These are phyloP conservation scores for Colletotrichum chlorophyti DNA, from an alignment of 2,329 filamentous ascomycete genomes.

Conservation along the genomic window DNA sequence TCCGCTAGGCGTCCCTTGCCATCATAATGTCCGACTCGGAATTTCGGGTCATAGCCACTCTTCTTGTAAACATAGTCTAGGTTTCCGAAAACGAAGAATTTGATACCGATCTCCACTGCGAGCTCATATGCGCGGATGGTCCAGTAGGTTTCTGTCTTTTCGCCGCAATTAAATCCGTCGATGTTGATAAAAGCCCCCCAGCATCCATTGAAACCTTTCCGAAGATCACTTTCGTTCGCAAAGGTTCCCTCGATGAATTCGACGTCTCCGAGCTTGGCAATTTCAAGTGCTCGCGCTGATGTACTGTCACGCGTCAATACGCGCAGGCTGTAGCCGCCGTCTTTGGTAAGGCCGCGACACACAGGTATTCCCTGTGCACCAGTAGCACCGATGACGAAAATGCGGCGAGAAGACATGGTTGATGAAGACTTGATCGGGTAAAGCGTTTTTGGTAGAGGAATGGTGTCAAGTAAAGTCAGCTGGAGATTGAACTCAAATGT, in stretches of 20 bases:
- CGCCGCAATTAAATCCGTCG: slow-evolving; percentile 59
- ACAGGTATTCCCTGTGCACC: slow-evolving; percentile 59
- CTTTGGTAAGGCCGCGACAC: slow-evolving; percentile 46
- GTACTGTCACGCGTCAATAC: slow-evolving; percentile 54
- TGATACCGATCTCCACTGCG: slow-evolving; percentile 48
- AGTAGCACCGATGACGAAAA: slow-evolving; percentile 54
- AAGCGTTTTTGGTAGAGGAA: too few species aligned
- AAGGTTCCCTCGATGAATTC: slow-evolving; percentile 55
- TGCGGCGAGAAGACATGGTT: slow-evolving; percentile 31
- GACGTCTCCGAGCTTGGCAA: slow-evolving; percentile 49
- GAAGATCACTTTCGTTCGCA: slow-evolving; percentile 50
- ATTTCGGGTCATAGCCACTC: slow-evolving; percentile 50
- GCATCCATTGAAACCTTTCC: slow-evolving; percentile 49
- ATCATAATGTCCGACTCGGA: slow-evolving; percentile 56
- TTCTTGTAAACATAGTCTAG: slow-evolving; percentile 58
- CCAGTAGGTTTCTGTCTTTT: slow-evolving; percentile 59
- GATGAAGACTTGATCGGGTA: too few species aligned
- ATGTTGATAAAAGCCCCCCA: slow-evolving; percentile 61
- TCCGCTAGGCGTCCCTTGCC: slow-evolving; percentile 52
- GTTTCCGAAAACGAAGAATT: slow-evolving; percentile 54
- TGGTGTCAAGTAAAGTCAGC: too few species aligned
- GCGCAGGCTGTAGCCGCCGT: slow-evolving; percentile 50
- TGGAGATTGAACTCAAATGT: too few species aligned
- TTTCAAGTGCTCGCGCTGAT: slow-evolving; percentile 47
- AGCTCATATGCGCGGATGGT: slow-evolving; percentile 48